Evolutionary conservation across 257 asterid species (phyloP).

Genomic region (Echites panduratus): DNA sequence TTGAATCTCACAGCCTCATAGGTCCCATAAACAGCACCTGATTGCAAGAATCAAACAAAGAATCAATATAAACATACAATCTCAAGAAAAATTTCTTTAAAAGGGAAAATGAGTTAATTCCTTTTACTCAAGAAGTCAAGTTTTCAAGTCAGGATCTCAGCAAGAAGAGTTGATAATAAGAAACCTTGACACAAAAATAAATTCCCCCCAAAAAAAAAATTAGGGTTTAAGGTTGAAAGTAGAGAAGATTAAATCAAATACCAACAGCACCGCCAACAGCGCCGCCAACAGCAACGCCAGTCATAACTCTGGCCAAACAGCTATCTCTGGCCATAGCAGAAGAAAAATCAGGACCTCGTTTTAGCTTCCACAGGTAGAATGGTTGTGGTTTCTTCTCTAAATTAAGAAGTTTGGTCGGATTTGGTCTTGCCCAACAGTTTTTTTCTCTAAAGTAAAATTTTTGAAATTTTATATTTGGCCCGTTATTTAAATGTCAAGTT

Average conservation of each 20-base stretch:
- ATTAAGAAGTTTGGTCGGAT: too few relatives aligned
- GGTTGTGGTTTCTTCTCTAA: not conserved
- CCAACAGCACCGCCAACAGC: constrained; percentile 90
- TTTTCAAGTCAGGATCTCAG: not conserved
- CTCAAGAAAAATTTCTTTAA: too few relatives aligned
- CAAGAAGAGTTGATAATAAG: not conserved
- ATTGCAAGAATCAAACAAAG: not conserved
- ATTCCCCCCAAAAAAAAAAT: not conserved
- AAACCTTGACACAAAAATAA: not conserved
- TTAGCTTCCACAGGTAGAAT: not conserved
- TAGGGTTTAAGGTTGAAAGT: constrained; percentile 29
- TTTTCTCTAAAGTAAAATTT: too few relatives aligned
- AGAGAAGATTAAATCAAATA: constrained; percentile 9
- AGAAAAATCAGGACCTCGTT: not conserved
- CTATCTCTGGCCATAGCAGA: constrained; percentile 63
- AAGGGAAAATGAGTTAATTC: not conserved
- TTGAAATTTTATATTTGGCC: too few relatives aligned
- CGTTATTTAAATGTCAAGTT: too few relatives aligned
- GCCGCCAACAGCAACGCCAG: constrained; percentile 70
- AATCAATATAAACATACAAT: not conserved
- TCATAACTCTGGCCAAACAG: constrained; percentile 59
- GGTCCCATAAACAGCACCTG: constrained; percentile 74
- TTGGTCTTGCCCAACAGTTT: too few relatives aligned
- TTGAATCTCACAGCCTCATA: constrained; percentile 59
- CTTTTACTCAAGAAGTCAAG: not conserved